Base-by-base conservation (phyloP, 805 yeast species). In the Henningerozyma blattae region DNA sequence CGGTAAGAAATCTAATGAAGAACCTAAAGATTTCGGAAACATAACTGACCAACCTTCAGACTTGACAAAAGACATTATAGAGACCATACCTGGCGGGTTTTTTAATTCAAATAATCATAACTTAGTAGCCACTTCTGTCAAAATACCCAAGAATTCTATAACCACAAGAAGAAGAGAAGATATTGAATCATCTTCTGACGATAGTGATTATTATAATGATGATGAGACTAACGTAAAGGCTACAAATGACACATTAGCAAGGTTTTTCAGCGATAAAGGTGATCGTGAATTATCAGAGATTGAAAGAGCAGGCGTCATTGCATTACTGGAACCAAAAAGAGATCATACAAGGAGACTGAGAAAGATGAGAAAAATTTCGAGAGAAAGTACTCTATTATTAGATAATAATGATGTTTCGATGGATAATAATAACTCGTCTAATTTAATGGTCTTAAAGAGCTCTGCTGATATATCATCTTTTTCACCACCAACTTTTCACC, bases 241-340 rank as follows among this genome's bases (percentile, higher is more conserved):
- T 6, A 15, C 5, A 10, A 27, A 27, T 3, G 14, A 70, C 20
- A 67, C 70, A 22, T 57, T 83, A 31, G 77, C 85, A 10, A 71
- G 67, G 19, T 83, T 84, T 50, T 83, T 83, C 54, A 64, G 65
- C n/a, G 62, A 59, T 29, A 83, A 81, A 51, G 94, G 94, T n/a
- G 70, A 75, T 36, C 58, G 58, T n/a, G 85, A 89, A 4, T 61
- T 84, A 40, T 64, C 76, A 12, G 84, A 77, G 17, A 64, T 82
- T 28, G 94, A 84, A 52, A 68, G 76, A 46, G 89, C 79, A 54
- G 93, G 93, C n/a, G 89, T 83, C 1, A 51, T 77, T 40, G 70
- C 86, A 5, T 55, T 82, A 14, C 61, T 70, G 38, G 59, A 61
- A 15, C 68, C 64, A 28, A 34, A 48, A 15, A 41, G 28, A 16